Evolutionary conservation across 768 basidiomycete species (phyloP), one percentile per base, ranked within the genome.

Genomic region (Tulasnella sp.): DNA sequence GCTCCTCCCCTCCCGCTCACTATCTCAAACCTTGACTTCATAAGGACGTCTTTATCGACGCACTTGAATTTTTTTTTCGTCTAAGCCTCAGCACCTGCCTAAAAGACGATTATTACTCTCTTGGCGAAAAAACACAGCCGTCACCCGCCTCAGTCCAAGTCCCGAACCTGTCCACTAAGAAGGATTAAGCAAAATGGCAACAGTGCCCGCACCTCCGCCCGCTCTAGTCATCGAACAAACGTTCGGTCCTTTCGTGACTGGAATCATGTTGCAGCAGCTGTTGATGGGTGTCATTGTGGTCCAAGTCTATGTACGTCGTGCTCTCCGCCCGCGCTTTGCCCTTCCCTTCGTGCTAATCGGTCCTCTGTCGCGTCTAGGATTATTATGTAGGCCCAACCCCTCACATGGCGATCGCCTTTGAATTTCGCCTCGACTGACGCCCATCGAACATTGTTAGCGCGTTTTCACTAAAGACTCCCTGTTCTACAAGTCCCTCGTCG

Each of bases 251-350:
- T 76, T 68, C 39, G 67, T 76, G 22, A 76, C 75, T 2, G 75
- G 75, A n/a, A 76, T 76, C n/a, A 76, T 76, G 75, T n/a, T 76
- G 38, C 75, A 76, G 75, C 39, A 45, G 75, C 36, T 76, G 15
- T 40, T 76, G 39, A 76, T 76, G 75, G 75, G 75, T 12, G 75
- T 76, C 64, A 42, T 76, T 12, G 42, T 67, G 19, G 64, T 70
- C 25, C 75, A 76, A 52, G 42, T 49, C 34, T 76, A 76, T 70
- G 74, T 75, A 19, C 42, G 52, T n/a, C n/a, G n/a, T 67, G 15
- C 38, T 39, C 37, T 31, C n/a, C 54, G 29, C 15, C 19, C 42
- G 1, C 19, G 4, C 49, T 34, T 9, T 15, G n/a, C 40, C 8
- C 12, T 34, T 11, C 5, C 36, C 29, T 71, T 31, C n/a, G 1